Evolutionary conservation across 208 protist genomes (phyloP).

Genomic region (Balamuthia mandrillaris): DNA sequence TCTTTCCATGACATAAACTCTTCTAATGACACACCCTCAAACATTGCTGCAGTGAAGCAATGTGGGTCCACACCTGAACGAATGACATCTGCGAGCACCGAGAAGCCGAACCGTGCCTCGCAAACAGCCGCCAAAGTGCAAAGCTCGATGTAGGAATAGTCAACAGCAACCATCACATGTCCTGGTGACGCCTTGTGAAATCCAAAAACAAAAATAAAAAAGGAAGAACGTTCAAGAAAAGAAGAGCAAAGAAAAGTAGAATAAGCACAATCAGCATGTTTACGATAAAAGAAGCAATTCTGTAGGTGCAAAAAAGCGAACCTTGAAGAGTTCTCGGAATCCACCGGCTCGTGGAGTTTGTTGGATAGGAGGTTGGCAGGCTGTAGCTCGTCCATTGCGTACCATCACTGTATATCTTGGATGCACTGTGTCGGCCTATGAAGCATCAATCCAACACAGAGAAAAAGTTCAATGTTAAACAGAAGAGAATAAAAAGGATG

Average conservation of each 20-base stretch:
- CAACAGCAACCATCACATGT: neutral
- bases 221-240: no score
- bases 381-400: neutral
- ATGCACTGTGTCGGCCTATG: neutral
- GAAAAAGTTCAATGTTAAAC: no score
- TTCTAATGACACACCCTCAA: neutral
- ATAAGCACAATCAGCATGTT: no score
- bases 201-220: neutral
- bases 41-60: conserved; percentile 3
- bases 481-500: no score
- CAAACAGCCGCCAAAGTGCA: conserved; percentile 18
- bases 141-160: conserved; percentile 30
- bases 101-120: conserved; percentile 21
- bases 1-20: neutral
- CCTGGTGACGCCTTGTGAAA: neutral
- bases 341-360: neutral
- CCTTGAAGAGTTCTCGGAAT: neutral
- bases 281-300: no score
- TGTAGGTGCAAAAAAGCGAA: neutral
- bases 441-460: neutral
- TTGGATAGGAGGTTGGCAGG: neutral
- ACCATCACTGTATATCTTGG: conserved; percentile 10
- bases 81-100: neutral
- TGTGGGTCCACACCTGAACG: conserved; percentile 11
- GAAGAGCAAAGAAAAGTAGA: no score